These are phyloP conservation scores for Torrubiellomyces zombiae DNA, from an alignment of 2,329 filamentous ascomycete genomes.

Conservation along the genomic window DNA sequence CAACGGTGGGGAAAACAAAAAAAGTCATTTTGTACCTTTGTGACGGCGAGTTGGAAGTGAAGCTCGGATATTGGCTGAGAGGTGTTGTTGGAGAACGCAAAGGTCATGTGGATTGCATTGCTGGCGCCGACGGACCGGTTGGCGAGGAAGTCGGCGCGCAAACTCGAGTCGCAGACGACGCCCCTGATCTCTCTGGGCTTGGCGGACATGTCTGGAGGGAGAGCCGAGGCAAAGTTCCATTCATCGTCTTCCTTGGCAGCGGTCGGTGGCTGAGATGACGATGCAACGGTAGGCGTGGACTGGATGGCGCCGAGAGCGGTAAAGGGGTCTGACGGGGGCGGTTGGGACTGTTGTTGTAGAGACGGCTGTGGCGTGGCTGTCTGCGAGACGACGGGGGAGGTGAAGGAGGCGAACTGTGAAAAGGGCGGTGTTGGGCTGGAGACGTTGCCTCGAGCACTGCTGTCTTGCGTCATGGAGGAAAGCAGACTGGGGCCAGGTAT, in stretches of 20 bases:
- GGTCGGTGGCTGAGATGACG: slow-evolving; percentile 10
- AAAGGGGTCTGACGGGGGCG: slow-evolving; percentile 33
- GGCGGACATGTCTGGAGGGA: slow-evolving; percentile 42
- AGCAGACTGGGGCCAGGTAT: slow-evolving; percentile 48
- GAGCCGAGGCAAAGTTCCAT: slow-evolving; percentile 80
- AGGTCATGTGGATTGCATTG: slow-evolving; percentile 50
- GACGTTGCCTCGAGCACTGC: slow-evolving; percentile 32
- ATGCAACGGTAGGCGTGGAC: slow-evolving; percentile 10
- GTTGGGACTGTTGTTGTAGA: slow-evolving; percentile 27
- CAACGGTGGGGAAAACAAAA: background rate
- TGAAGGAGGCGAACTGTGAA: slow-evolving; percentile 38
- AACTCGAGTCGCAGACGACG: slow-evolving; percentile 49
- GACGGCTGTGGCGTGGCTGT: slow-evolving; percentile 36
- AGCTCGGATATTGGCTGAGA: slow-evolving; percentile 57
- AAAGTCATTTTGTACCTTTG: slow-evolving; percentile 44
- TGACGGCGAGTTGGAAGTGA: slow-evolving; percentile 84
- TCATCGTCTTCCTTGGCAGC: slow-evolving; percentile 70
- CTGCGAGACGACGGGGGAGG: slow-evolving; percentile 33
- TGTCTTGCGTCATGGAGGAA: slow-evolving; percentile 46
- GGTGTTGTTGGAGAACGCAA: slow-evolving; percentile 73
- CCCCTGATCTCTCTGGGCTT: slow-evolving; percentile 46
- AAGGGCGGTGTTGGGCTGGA: slow-evolving; percentile 29
- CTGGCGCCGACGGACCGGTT: slow-evolving; percentile 36
- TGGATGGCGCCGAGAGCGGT: slow-evolving; percentile 28
- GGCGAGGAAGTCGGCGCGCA: slow-evolving; percentile 61